Percentiles rank a stretch among this genome's conserved stretches.
These are phyloP conservation scores for Coprinopsis sp. DNA, from an alignment of 768 basidiomycete genomes.

Conservation along the genomic window DNA sequence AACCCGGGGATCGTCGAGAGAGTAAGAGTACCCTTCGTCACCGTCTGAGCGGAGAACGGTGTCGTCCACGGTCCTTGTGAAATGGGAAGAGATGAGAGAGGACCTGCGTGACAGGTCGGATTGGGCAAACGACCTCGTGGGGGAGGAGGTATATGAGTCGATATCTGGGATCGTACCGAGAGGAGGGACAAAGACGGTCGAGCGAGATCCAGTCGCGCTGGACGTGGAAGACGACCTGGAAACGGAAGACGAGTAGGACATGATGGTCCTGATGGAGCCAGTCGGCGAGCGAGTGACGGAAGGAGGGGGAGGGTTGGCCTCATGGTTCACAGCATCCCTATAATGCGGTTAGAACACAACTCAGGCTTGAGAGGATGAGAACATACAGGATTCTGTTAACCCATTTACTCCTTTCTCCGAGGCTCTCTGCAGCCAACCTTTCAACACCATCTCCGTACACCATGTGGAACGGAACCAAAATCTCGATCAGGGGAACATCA, in stretches of 20 bases:
- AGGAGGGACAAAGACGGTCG: slow-evolving; percentile 76
- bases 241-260: slow-evolving; percentile 33
- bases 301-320: slow-evolving; percentile 42
- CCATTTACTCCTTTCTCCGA: slow-evolving; percentile 85
- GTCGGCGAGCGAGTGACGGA: slow-evolving; percentile 48
- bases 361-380: slow-evolving; percentile 4
- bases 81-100: slow-evolving; percentile 53
- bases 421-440: slow-evolving; percentile 82
- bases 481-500: slow-evolving; percentile 55
- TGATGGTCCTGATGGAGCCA: slow-evolving; percentile 65
- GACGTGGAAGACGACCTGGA: slow-evolving; percentile 28
- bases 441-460: slow-evolving; percentile 88
- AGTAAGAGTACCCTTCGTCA: slow-evolving; percentile 63
- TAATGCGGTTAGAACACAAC: slow-evolving; percentile 3
- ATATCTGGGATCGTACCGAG: slow-evolving; percentile 67
- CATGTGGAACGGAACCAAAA: slow-evolving; percentile 87
- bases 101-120: slow-evolving; percentile 33
- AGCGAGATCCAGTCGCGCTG: slow-evolving; percentile 55
- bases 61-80: slow-evolving; percentile 70
- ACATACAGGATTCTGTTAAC: slow-evolving; percentile 84
- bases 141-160: slow-evolving; percentile 43
- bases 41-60: slow-evolving; percentile 59
- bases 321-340: slow-evolving; percentile 79
- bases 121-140: slow-evolving; percentile 18
- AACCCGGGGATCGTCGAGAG: slow-evolving; percentile 59